These are phyloP conservation scores for Castanopsis chinensis DNA, from an alignment of 306 rosid genomes.

Conservation along the genomic window DNA sequence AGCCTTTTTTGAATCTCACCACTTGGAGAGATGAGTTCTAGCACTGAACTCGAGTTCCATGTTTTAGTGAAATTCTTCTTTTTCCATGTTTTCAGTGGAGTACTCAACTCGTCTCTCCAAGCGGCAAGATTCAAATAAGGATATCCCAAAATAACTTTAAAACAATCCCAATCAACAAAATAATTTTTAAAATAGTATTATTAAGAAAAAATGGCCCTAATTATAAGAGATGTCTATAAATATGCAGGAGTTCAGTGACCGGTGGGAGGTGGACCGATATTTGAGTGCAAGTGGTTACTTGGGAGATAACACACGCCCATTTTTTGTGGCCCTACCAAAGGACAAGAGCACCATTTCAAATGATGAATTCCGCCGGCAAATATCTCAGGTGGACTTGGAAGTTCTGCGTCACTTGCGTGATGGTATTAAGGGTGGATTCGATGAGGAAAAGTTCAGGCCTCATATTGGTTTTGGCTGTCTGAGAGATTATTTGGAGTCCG, in stretches of 20 bases:
- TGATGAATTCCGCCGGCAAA: conserved; percentile 93
- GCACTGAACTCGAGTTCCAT: too few relatives aligned
- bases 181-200: too few relatives aligned
- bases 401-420: conserved; percentile 83
- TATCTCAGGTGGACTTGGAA: conserved; percentile 77
- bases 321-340: conserved; percentile 88
- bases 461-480: conserved; percentile 74
- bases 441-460: conserved; percentile 80
- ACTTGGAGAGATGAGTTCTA: too few relatives aligned
- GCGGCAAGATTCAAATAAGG: too few relatives aligned
- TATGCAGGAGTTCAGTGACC: conserved; percentile 80
- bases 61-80: too few relatives aligned
- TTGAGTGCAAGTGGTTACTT: conserved; percentile 95
- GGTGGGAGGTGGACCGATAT: conserved; percentile 99
- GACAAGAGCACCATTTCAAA: conserved; percentile 74
- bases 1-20: too few relatives aligned
- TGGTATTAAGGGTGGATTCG: conserved; percentile 82
- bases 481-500: conserved; percentile 82
- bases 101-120: too few relatives aligned
- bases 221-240: neutral
- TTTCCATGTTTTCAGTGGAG: too few relatives aligned
- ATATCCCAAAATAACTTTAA: too few relatives aligned
- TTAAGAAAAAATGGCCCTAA: too few relatives aligned
- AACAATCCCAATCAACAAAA: too few relatives aligned
- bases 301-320: conserved; percentile 76